Conservation (phyloP, 2,329 filamentous ascomycete species). For the Penicillium janthinellum region DNA sequence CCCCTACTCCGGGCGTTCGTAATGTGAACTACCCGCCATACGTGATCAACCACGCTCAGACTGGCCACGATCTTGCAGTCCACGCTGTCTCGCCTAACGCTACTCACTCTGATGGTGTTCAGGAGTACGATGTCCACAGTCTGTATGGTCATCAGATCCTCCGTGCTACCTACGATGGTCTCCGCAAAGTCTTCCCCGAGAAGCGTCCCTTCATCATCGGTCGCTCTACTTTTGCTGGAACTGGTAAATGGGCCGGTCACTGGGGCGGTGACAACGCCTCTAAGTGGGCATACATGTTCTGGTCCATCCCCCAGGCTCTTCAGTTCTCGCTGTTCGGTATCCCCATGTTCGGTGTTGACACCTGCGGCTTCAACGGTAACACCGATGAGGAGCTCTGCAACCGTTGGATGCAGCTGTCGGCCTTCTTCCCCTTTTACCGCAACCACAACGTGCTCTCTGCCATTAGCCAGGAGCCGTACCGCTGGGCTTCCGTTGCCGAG, state of each 20-base stretch:
- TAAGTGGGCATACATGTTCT: conserved; percentile 72
- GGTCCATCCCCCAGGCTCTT: conserved; percentile 75
- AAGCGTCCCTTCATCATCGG: conserved; percentile 84
- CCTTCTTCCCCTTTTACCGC: conserved; percentile 77
- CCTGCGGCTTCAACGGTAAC: conserved; percentile 71
- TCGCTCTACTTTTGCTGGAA: conserved; percentile 76
- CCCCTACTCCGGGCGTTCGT: conserved; percentile 63
- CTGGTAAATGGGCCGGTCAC: conserved; percentile 74
- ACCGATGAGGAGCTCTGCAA: conserved; percentile 69
- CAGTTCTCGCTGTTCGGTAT: conserved; percentile 74
- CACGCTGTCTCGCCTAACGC: conserved; percentile 76
- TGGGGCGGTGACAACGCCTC: conserved; percentile 79
- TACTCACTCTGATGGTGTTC: conserved; percentile 70
- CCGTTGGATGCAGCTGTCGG: conserved; percentile 71
- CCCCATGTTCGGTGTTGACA: conserved; percentile 74
- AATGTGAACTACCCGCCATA: conserved; percentile 76
- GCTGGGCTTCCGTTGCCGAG: conserved; percentile 66
- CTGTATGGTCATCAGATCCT: conserved; percentile 74
- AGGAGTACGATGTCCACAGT: conserved; percentile 84
- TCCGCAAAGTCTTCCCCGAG: conserved; percentile 63
- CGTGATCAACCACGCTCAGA: conserved; percentile 69
- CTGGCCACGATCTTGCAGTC: conserved; percentile 66
- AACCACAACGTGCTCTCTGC: conserved; percentile 70
- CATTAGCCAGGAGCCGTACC: conserved; percentile 69
- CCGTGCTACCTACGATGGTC: conserved; percentile 73